These are phyloP conservation scores for Neurospora tetraspora DNA, from an alignment of 495 filamentous ascomycete genomes.

Conservation along the genomic window DNA sequence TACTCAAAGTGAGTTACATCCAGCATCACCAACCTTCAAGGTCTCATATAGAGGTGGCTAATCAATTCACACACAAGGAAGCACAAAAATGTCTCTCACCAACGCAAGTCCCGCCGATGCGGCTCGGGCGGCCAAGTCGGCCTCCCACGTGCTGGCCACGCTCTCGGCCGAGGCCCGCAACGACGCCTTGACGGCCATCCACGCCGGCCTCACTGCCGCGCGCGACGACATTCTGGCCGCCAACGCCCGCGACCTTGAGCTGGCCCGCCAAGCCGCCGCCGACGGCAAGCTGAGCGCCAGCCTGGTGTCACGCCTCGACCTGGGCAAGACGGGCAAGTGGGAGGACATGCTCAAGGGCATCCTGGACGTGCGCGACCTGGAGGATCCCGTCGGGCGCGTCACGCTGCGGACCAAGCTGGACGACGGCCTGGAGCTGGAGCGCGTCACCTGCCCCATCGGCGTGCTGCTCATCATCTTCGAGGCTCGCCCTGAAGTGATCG, in stretches of 20 bases:
- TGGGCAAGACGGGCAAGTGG: conserved; percentile 80
- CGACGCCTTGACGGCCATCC: conserved; percentile 72
- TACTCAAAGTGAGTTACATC: conserved; percentile 2
- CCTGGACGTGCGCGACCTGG: conserved; percentile 72
- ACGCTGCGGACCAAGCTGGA: conserved; percentile 81
- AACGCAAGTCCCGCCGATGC: conserved; percentile 56
- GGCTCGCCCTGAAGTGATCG: conserved; percentile 95
- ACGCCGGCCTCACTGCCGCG: conserved; percentile 55
- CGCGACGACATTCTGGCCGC: conserved; percentile 71
- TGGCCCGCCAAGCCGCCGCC: conserved; percentile 60
- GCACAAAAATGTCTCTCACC: conserved; percentile 59
- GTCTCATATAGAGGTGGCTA: background rate
- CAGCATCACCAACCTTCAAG: background rate
- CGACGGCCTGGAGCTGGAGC: conserved; percentile 72
- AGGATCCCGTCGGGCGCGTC: conserved; percentile 85
- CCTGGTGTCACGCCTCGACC: conserved; percentile 81
- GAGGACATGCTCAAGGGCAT: conserved; percentile 98
- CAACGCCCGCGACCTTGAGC: conserved; percentile 69
- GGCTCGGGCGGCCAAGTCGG: conserved; percentile 57
- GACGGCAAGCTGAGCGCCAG: conserved; percentile 70
- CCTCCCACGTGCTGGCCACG: conserved; percentile 59
- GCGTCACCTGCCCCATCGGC: conserved; percentile 87
- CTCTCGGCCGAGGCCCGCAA: conserved; percentile 60
- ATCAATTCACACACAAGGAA: background rate
- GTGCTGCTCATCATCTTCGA: conserved; percentile 97